Conservation (phyloP, 2,329 filamentous ascomycete genomes). For the Apiospora pterosperma region DNA sequence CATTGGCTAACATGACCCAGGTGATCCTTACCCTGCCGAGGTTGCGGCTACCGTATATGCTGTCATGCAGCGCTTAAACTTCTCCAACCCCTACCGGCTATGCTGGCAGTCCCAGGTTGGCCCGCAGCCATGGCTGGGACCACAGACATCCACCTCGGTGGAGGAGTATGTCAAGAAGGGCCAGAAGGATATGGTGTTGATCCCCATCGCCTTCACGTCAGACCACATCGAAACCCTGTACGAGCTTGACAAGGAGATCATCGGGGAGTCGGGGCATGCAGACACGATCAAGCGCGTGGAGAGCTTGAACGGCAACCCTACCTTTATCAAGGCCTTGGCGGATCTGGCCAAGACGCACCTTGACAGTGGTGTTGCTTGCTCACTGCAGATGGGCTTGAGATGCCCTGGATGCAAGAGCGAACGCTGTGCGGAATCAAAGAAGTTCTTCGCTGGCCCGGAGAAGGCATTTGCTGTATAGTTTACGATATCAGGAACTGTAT, state of each 20-base stretch:
- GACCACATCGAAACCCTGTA: constrained; percentile 98
- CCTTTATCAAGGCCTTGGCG: constrained; percentile 88
- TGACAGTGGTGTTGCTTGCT: constrained; percentile 63
- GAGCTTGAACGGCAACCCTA: constrained; percentile 83
- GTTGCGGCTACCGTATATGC: constrained; percentile 94
- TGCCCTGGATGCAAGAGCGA: constrained; percentile 94
- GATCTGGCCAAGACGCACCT: constrained; percentile 83
- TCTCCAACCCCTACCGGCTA: constrained; percentile 86
- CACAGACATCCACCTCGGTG: constrained; percentile 86
- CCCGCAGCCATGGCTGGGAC: constrained; percentile 90
- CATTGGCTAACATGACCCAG: constrained; percentile 33
- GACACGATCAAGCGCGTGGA: constrained; percentile 87
- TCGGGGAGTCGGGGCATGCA: constrained; percentile 74
- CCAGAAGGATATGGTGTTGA: constrained; percentile 84
- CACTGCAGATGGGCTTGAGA: constrained; percentile 80
- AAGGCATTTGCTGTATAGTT: constrained; percentile 21
- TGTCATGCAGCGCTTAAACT: constrained; percentile 88
- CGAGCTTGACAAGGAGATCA: constrained; percentile 92
- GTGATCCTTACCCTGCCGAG: constrained; percentile 92
- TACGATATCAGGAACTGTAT: not conserved
- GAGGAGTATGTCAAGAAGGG: constrained; percentile 86
- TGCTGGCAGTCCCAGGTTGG: constrained; percentile 99
- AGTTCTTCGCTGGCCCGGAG: constrained; percentile 51
- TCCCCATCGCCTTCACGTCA: constrained; percentile 97
- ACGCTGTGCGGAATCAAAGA: constrained; percentile 75